phyloP scores from a whole-genome alignment of 768 basidiomycete genomes.

The Cytidiella melzeri region DNA sequence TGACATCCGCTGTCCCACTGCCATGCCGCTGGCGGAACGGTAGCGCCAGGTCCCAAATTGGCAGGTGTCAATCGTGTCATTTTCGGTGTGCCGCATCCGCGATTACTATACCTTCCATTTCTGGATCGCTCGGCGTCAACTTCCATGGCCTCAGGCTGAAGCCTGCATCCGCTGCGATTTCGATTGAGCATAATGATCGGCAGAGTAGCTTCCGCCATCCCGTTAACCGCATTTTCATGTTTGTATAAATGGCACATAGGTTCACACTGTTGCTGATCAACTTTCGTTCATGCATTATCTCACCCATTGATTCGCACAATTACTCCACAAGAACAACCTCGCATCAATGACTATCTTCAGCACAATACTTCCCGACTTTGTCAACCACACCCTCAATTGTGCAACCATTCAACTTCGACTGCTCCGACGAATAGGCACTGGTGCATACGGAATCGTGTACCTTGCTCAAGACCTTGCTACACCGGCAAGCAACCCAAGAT shows the following conservation, averaged over 20 bases:
- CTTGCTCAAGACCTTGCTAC: slow-evolving; percentile 19
- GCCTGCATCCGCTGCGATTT: neutral
- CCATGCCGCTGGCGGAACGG: too few relatives aligned
- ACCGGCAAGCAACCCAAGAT: slow-evolving; percentile 1
- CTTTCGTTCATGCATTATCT: neutral
- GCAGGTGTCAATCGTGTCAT: too few relatives aligned
- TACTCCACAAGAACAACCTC: neutral
- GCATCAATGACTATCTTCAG: slow-evolving; percentile 20
- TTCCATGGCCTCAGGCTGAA: too few relatives aligned
- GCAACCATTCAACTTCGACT: slow-evolving; percentile 14
- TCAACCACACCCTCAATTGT: slow-evolving; percentile 14
- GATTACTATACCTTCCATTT: neutral
- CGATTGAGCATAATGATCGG: neutral
- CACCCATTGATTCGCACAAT: neutral
- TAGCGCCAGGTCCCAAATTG: too few relatives aligned
- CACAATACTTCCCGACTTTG: slow-evolving; percentile 21
- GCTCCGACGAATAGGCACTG: slow-evolving; percentile 16
- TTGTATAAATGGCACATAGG: too few relatives aligned
- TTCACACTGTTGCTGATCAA: too few relatives aligned
- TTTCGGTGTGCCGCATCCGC: too few relatives aligned
- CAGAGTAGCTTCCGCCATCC: neutral
- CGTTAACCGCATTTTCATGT: neutral
- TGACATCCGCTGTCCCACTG: too few relatives aligned
- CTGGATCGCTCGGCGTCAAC: neutral
- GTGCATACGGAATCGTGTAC: slow-evolving; percentile 26